These are phyloP conservation scores for Fusarium nurragi DNA, from an alignment of 2,329 filamentous ascomycete species.

Conservation along the genomic window DNA sequence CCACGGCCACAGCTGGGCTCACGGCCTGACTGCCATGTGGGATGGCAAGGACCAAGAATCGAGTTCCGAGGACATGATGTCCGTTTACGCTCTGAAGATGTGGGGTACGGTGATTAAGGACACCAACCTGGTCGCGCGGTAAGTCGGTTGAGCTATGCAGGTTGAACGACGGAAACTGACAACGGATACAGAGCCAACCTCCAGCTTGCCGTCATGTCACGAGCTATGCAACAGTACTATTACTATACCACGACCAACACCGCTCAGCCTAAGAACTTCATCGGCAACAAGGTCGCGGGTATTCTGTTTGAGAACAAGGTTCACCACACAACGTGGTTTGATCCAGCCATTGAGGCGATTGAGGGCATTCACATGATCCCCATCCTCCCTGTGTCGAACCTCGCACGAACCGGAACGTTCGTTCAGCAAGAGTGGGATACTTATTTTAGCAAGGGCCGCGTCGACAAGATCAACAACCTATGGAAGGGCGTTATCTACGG, in stretches of 20 bases:
- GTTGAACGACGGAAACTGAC: slow-evolving; percentile 2
- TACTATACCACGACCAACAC: slow-evolving; percentile 77
- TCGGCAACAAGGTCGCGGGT: slow-evolving; percentile 77
- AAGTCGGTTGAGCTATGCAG: slow-evolving; percentile 30
- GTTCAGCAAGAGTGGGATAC: slow-evolving; percentile 84
- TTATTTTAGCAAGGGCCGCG: slow-evolving; percentile 76
- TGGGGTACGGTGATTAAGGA: slow-evolving; percentile 87
- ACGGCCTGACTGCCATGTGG: slow-evolving; percentile 73
- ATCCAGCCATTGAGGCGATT: slow-evolving; percentile 75
- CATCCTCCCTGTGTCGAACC: slow-evolving; percentile 72
- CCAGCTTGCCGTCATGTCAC: slow-evolving; percentile 81
- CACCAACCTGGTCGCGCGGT: slow-evolving; percentile 78
- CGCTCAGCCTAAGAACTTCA: slow-evolving; percentile 77
- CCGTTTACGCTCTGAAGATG: slow-evolving; percentile 89
- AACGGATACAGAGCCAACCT: slow-evolving; percentile 70
- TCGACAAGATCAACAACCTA: slow-evolving; percentile 72
- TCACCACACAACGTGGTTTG: slow-evolving; percentile 93
- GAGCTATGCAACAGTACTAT: slow-evolving; percentile 82
- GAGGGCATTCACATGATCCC: slow-evolving; percentile 87
- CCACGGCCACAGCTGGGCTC: slow-evolving; percentile 93
- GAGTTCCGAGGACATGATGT: slow-evolving; percentile 89
- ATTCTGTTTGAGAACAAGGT: slow-evolving; percentile 94
- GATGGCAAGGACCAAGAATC: slow-evolving; percentile 89
- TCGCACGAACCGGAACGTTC: slow-evolving; percentile 74
- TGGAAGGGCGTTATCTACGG: slow-evolving; percentile 89